Base-by-base conservation (phyloP, 768 basidiomycete genomes). In the Lactarius akahatsu region DNA sequence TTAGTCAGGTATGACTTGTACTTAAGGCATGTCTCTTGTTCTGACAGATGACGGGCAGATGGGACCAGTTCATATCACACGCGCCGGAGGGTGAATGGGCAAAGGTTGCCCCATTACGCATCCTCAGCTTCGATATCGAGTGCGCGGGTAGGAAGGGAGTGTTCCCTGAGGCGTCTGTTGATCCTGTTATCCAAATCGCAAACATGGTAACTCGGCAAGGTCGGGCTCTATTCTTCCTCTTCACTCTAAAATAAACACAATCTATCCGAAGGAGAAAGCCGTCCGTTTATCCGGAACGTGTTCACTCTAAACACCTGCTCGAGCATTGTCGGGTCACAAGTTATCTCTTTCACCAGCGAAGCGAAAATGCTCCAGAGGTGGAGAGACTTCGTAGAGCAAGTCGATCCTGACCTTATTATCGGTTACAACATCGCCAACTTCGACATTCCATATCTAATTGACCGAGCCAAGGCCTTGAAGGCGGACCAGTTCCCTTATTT, bases 161-260 rank as follows among this genome's bases (percentile, higher is more conserved):
- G 71, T 99, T 99, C 73, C 97, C 97, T 0, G 97, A 98, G 73
- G 83, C 97, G 9, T 80, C 87, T 11, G 75, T 83, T 36, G 97
- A 99, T 76, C 96, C 96, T 10, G 94, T 99, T 63, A 98, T 98
- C 72, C 97, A 98, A 73, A 98, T 98, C 66, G 97, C 96, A 1
- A 97, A 94, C 76, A 98, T 98, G 97, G 96, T 98, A 13, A 98
- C 96, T 41, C 84, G 91, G 5, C 97, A 99, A 85, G 96, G 96
- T 94, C 47, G 15, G 60, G 9, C 20, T 65, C 61, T 50, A 34
- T 36, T 59, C 23, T 4, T 8, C 15, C 36, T 50, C 26, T 13
- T 23, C 20, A 32, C 34, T 20, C 26, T 10, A 18, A 18, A 59
- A 57, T 38, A 8, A 20, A 15, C 28, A 16, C 18, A 57, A 40